phyloP scores from a whole-genome alignment of 257 asterid species.

The Ajuga chamaepitys region DNA sequence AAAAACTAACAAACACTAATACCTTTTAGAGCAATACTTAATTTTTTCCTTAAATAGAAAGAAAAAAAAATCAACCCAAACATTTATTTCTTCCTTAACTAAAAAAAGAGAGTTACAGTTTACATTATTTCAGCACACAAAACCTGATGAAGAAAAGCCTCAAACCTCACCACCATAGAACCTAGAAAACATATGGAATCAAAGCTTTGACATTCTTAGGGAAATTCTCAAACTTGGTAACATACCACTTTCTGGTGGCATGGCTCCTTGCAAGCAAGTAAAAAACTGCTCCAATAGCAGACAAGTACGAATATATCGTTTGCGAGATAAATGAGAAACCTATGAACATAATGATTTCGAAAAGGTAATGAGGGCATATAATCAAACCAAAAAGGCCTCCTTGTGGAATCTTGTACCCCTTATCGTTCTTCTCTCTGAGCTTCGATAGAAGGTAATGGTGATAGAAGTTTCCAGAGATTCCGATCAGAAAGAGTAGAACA shows the following conservation, averaged over 20 bases:
- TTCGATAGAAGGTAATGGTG: slow-evolving; percentile 62
- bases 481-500: slow-evolving; percentile 23
- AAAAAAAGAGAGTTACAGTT: too few relatives aligned
- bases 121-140: neutral
- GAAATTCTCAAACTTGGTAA: slow-evolving; percentile 62
- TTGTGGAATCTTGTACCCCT: slow-evolving; percentile 53
- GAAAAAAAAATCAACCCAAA: too few relatives aligned
- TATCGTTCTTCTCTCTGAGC: slow-evolving; percentile 42
- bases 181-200: slow-evolving; percentile 57
- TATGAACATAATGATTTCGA: slow-evolving; percentile 39
- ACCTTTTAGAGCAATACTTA: too few relatives aligned
- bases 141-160: neutral
- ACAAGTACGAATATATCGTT: slow-evolving; percentile 25
- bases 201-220: slow-evolving; percentile 58
- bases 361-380: slow-evolving; percentile 70
- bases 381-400: slow-evolving; percentile 63
- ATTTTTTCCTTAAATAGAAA: too few relatives aligned
- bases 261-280: slow-evolving; percentile 53
- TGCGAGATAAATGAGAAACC: slow-evolving; percentile 58
- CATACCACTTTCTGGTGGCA: slow-evolving; percentile 60
- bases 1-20: too few relatives aligned
- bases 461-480: slow-evolving; percentile 56
- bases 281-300: slow-evolving; percentile 30
- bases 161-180: slow-evolving; percentile 1
- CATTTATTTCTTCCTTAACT: too few relatives aligned